Evolutionary conservation across 805 yeast species (phyloP).

Genomic region (Nakazawaea pomicola): DNA sequence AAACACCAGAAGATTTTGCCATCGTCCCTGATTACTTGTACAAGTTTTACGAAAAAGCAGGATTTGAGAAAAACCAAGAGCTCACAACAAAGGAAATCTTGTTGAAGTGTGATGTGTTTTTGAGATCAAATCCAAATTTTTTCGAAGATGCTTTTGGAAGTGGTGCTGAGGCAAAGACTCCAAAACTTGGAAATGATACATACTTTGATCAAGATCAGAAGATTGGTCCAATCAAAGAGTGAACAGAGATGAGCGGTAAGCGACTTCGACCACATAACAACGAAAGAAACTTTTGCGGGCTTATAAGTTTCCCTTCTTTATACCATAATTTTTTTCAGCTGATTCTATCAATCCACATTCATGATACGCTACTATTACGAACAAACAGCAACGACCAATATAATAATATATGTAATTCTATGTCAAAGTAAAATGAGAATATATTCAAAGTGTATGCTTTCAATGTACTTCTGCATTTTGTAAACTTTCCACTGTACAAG

Average conservation of each 20-base stretch:
- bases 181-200: not conserved
- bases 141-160: conserved; percentile 2
- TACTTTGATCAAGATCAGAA: not conserved
- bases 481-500: conserved; percentile 16
- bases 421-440: not conserved
- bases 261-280: too few relatives aligned
- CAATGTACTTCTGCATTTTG: conserved; percentile 6
- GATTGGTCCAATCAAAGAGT: not conserved
- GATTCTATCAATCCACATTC: too few relatives aligned
- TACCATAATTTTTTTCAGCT: not conserved
- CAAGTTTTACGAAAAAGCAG: conserved; percentile 42
- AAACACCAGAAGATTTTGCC: conserved; percentile 72
- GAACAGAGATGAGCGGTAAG: too few relatives aligned
- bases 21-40: conserved; percentile 67
- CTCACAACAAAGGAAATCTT: conserved; percentile 35
- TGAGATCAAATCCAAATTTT: conserved; percentile 23
- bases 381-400: too few relatives aligned
- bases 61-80: conserved; percentile 26
- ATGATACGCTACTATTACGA: too few relatives aligned
- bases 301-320: not conserved
- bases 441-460: not conserved
- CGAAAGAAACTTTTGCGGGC: not conserved
- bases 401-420: not conserved
- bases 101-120: conserved; percentile 24
- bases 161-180: not conserved